Percentiles rank a stretch among this genome's conserved stretches.
phyloP scores from a whole-genome alignment of 1,284 basidiomycete genomes.

The Heliocybe sulcata region DNA sequence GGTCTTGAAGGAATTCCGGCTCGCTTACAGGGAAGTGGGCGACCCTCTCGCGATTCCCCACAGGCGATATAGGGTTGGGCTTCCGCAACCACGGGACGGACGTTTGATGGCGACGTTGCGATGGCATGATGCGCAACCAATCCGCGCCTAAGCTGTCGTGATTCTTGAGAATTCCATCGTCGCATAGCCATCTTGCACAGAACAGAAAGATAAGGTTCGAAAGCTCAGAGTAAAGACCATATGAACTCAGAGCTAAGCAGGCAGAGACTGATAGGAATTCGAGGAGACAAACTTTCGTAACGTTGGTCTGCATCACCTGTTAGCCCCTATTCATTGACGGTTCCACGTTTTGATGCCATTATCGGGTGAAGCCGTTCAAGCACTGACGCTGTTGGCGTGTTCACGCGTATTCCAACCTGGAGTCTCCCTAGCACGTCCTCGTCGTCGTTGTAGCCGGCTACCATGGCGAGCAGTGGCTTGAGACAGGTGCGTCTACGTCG shows the following conservation, averaged over 20 bases:
- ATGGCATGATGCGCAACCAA: background rate
- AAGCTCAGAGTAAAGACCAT: too few species aligned
- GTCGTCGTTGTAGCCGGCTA: background rate
- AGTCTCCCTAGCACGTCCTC: background rate
- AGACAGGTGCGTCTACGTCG: slow-evolving; percentile 42
- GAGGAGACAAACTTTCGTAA: too few species aligned
- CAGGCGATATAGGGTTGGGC: background rate
- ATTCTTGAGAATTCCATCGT: background rate
- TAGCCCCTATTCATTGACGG: too few species aligned
- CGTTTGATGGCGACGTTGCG: background rate
- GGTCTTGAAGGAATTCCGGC: too few species aligned
- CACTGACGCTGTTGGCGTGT: background rate
- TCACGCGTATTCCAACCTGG: background rate
- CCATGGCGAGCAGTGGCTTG: slow-evolving; percentile 47
- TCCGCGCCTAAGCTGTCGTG: background rate
- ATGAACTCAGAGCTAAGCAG: too few species aligned
- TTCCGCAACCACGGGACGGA: background rate
- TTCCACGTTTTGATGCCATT: background rate
- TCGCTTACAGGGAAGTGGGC: too few species aligned
- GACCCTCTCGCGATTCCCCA: background rate
- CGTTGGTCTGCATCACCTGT: too few species aligned
- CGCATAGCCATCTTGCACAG: too few species aligned
- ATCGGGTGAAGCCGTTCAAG: background rate
- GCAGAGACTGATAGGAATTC: too few species aligned
- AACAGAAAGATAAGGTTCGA: too few species aligned